A percentile compares a stretch with the other conserved stretches of the same genome.
These are phyloP conservation scores for Zasmidium angulare DNA, from an alignment of 2,329 filamentous ascomycete genomes.

Conservation along the genomic window DNA sequence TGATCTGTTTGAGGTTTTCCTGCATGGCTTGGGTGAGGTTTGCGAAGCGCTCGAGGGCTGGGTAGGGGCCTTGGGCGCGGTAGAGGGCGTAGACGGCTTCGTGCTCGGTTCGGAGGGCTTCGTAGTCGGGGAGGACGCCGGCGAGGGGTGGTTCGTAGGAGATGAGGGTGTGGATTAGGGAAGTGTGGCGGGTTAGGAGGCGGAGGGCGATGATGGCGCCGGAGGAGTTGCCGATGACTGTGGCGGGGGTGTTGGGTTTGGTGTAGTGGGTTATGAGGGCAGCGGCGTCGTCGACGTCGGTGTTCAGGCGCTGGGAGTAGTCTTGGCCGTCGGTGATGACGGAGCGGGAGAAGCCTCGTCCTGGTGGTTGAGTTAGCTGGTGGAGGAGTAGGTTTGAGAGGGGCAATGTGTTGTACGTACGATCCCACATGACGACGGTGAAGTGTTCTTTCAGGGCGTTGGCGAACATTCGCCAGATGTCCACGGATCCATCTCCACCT, in stretches of 20 bases:
- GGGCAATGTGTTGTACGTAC: background rate
- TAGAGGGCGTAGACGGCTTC: constrained; percentile 13
- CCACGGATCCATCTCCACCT: constrained; percentile 32
- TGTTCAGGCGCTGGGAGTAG: constrained; percentile 29
- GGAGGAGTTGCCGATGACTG: constrained; percentile 20
- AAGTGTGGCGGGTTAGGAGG: constrained; percentile 13
- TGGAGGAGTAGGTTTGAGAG: background rate
- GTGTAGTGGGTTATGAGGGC: constrained; percentile 19
- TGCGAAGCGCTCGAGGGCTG: constrained; percentile 15
- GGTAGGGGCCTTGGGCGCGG: constrained; percentile 10
- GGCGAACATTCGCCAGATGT: constrained; percentile 28
- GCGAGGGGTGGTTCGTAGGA: constrained; percentile 20
- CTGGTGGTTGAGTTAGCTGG: background rate
- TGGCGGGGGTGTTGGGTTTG: constrained; percentile 8
- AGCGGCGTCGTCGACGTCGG: constrained; percentile 35
- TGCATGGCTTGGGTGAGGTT: constrained; percentile 12
- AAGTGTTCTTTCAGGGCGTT: constrained; percentile 25
- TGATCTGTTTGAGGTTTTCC: background rate
- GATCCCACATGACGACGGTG: constrained; percentile 28
- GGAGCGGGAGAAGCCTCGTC: constrained; percentile 25
- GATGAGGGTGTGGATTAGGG: constrained; percentile 10
- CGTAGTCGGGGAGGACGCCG: constrained; percentile 13
- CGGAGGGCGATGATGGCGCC: constrained; percentile 17
- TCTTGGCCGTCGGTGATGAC: constrained; percentile 21
- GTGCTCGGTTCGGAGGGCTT: constrained; percentile 2